These are phyloP conservation scores for Ophiostoma quercus DNA, from an alignment of 2,329 filamentous ascomycete genomes.

Conservation along the genomic window DNA sequence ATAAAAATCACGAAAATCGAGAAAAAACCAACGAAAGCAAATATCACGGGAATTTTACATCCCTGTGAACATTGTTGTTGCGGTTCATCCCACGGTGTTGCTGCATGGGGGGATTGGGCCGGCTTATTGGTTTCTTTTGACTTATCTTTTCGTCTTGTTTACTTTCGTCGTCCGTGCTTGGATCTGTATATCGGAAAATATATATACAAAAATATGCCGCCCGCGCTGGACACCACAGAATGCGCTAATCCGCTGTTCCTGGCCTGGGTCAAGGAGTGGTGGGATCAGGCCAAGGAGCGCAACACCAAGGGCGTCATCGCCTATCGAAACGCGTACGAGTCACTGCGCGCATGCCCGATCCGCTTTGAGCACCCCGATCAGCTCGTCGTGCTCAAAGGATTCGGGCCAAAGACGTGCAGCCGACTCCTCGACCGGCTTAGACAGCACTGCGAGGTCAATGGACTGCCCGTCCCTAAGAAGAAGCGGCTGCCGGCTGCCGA, in stretches of 20 bases:
- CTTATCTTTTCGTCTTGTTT: not conserved
- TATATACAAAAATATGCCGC: not conserved
- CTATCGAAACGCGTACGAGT: conserved; percentile 71
- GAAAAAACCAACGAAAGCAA: not conserved
- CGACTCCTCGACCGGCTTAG: conserved; percentile 59
- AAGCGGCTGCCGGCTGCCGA: conserved; percentile 31
- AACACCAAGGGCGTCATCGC: conserved; percentile 66
- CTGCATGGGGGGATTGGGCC: not conserved
- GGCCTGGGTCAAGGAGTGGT: conserved; percentile 71
- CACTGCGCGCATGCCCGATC: conserved; percentile 69
- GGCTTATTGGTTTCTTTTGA: not conserved
- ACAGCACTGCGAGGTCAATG: conserved; percentile 60
- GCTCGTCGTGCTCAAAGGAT: conserved; percentile 65
- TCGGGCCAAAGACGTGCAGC: conserved; percentile 66
- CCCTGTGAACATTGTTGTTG: not conserved
- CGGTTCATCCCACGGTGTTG: not conserved
- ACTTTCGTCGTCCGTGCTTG: not conserved
- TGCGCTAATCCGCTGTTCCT: conserved; percentile 68
- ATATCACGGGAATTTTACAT: not conserved
- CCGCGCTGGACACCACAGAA: conserved; percentile 24
- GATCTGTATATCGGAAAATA: not conserved
- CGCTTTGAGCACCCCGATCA: conserved; percentile 67
- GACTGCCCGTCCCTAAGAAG: conserved; percentile 59
- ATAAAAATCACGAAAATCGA: not conserved
- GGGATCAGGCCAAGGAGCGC: conserved; percentile 60